Evolutionary conservation across 495 filamentous ascomycete species (phyloP).

Genomic region (Penicillium arizonense): DNA sequence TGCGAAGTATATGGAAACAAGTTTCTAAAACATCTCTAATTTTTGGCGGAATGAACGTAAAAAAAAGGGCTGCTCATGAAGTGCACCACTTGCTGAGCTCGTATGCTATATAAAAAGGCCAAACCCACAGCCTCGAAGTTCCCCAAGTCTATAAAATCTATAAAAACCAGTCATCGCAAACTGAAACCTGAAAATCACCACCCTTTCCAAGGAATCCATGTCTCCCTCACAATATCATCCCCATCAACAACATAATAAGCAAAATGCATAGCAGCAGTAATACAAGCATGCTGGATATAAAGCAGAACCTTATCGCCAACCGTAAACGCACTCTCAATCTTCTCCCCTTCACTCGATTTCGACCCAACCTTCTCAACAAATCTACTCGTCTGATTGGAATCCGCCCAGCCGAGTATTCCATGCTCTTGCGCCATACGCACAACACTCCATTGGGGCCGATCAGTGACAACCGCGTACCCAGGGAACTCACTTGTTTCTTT

Average conservation of each 20-base stretch:
- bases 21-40: too few relatives aligned
- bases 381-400: constrained; percentile 6
- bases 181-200: not conserved
- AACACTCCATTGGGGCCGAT: constrained; percentile 55
- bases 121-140: too few relatives aligned
- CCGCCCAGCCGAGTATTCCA: constrained; percentile 48
- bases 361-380: not conserved
- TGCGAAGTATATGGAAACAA: too few relatives aligned
- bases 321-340: constrained; percentile 17
- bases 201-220: constrained; percentile 33
- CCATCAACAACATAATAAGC: constrained; percentile 28
- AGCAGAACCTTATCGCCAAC: constrained; percentile 29
- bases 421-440: constrained; percentile 66
- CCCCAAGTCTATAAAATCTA: not conserved
- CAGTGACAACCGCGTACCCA: constrained; percentile 15
- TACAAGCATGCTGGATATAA: constrained; percentile 32
- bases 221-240: constrained; percentile 25
- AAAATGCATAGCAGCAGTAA: constrained; percentile 25
- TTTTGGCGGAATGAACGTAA: too few relatives aligned
- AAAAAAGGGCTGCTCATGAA: too few relatives aligned
- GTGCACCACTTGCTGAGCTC: too few relatives aligned
- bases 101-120: too few relatives aligned
- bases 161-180: not conserved
- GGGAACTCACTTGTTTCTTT: constrained; percentile 23
- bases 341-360: constrained; percentile 5